Conservation (phyloP, 345 rosid genomes). For the Gossypium sturtianum region DNA sequence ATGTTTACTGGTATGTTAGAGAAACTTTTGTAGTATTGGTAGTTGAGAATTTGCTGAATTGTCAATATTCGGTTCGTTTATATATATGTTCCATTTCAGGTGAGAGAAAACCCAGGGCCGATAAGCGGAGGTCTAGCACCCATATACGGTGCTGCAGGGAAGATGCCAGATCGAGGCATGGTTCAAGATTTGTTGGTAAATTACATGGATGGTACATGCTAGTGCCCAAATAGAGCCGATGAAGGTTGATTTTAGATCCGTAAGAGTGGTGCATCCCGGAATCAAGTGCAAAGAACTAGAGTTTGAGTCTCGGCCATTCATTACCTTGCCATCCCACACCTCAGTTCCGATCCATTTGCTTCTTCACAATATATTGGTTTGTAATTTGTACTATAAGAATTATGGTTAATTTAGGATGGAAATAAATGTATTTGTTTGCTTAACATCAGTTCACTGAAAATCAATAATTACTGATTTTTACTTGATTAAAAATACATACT, state of each 20-base stretch:
- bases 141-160: slow-evolving; percentile 92
- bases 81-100: slow-evolving; percentile 30
- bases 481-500: too few species aligned
- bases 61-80: neutral
- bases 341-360: slow-evolving; percentile 8
- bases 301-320: neutral
- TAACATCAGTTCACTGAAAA: neutral
- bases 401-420: neutral
- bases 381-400: neutral
- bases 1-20: neutral
- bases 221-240: neutral
- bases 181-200: slow-evolving; percentile 72
- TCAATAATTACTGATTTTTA: too few species aligned
- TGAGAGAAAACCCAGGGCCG: slow-evolving; percentile 80
- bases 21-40: neutral
- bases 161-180: slow-evolving; percentile 78
- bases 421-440: neutral
- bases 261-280: neutral
- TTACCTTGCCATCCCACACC: too few species aligned
- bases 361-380: neutral
- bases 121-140: slow-evolving; percentile 81
- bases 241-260: neutral
- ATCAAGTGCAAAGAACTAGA: neutral
- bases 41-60: neutral
- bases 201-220: slow-evolving; percentile 83